These are phyloP conservation scores for Tetradesmus obliquus DNA, from an alignment of 139 green algal species.

Conservation along the genomic window DNA sequence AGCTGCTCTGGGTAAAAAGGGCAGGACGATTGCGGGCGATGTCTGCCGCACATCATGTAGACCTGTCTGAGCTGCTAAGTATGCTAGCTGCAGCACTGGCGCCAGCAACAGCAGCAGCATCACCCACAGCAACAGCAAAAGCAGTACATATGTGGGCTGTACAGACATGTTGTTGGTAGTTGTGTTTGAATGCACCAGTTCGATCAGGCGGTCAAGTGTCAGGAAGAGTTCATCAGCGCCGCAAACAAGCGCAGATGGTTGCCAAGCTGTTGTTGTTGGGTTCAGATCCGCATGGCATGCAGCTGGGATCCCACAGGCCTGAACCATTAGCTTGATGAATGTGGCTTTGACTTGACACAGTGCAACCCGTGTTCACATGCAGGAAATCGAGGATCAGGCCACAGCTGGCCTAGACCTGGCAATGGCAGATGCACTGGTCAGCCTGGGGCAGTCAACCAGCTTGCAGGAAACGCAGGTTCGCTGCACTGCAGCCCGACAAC, in stretches of 20 bases:
- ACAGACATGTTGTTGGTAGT: not conserved
- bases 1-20: too few relatives aligned
- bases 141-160: too few relatives aligned
- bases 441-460: not conserved
- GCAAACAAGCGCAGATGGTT: too few relatives aligned
- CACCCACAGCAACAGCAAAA: too few relatives aligned
- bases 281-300: too few relatives aligned
- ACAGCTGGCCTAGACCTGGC: slow-evolving; percentile 4
- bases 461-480: not conserved
- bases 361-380: not conserved
- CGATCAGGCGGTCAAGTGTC: not conserved
- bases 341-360: not conserved
- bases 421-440: not conserved
- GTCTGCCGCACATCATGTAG: too few relatives aligned
- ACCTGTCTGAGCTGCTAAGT: too few relatives aligned
- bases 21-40: too few relatives aligned
- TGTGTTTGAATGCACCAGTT: not conserved
- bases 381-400: not conserved
- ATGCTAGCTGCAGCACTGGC: too few relatives aligned
- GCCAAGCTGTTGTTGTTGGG: too few relatives aligned
- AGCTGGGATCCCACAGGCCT: not conserved
- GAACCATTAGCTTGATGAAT: not conserved
- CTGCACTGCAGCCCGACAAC: not conserved
- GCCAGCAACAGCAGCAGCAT: too few relatives aligned
- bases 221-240: not conserved